Evolutionary conservation across 257 asterid genomes (phyloP), one percentile per base, ranked within the genome.

Genomic region (Capsicum chinense): DNA sequence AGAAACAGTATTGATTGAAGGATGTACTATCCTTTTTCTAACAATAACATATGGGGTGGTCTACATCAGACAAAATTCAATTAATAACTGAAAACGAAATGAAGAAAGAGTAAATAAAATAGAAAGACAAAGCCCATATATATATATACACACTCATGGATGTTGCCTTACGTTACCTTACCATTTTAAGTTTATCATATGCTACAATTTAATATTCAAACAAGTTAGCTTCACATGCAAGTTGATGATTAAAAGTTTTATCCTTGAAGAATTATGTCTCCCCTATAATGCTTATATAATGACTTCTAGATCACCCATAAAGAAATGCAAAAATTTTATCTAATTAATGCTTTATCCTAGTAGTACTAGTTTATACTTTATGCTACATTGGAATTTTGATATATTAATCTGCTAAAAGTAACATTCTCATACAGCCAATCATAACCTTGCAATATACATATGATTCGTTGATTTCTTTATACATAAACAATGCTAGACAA

Each of bases 111-210:
- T 62, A 42, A 44, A 12, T 16, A 14, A 76, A 35, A 7, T 50
- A 50, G 63, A 79, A 35, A 56, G 87, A 54, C 70, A 67, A 85
- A 88, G 87, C 92, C 91, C 91, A 91, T 92, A 85, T 80, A 80
- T 92, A 85, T 79, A 85, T 80, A 80, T 91, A 85, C 67, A 80
- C 83, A 85, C 87, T 85, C 87, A 69, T 37, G 67, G 59, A 64
- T 44, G 79, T 73, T 74, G 67, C 69, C n/a, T 56, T 47, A 14
- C 57, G 26, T 50, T 37, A 26, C 63, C 83, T 42, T 58, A 79
- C 13, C 69, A 56, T 17, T 58, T 67, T 37, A 58, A 16, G 33
- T 79, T 39, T 33, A 16, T 56, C 35, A 57, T 58, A 26, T 26
- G 33, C 33, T 26, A 15, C 7, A 7, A 13, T 52, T 74, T 74